Conservation (phyloP, 345 rosid species). For the Arabidopsis thaliana region TAIR10.1 NC_003076.8:17117501-17118000, state of each 20-base stretch:
- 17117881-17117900: neutral
- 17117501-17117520: neutral
- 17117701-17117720: slow-evolving; percentile 89
- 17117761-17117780: slow-evolving; percentile 61
- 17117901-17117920: slow-evolving; percentile 69
- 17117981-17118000: slow-evolving; percentile 71
- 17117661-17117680: neutral
- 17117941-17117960: slow-evolving; percentile 55
- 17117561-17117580: slow-evolving; percentile 69
- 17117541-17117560: neutral
- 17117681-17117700: neutral
- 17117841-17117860: neutral
- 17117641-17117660: slow-evolving; percentile 12
- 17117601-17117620: slow-evolving; percentile 76
- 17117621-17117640: slow-evolving; percentile 56
- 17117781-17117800: slow-evolving; percentile 59
- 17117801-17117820: slow-evolving; percentile 57
- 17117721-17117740: slow-evolving; percentile 90
- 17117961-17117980: slow-evolving; percentile 55
- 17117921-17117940: slow-evolving; percentile 61
- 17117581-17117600: slow-evolving; percentile 65
- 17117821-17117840: neutral
- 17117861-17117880: neutral
- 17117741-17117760: slow-evolving; percentile 94
- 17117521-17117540: neutral